A percentile compares a stretch with the other conserved stretches of the same genome.
Evolutionary conservation across 202 grass and related monocot genomes (phyloP).

Genomic region (Carex sylvatica): DNA sequence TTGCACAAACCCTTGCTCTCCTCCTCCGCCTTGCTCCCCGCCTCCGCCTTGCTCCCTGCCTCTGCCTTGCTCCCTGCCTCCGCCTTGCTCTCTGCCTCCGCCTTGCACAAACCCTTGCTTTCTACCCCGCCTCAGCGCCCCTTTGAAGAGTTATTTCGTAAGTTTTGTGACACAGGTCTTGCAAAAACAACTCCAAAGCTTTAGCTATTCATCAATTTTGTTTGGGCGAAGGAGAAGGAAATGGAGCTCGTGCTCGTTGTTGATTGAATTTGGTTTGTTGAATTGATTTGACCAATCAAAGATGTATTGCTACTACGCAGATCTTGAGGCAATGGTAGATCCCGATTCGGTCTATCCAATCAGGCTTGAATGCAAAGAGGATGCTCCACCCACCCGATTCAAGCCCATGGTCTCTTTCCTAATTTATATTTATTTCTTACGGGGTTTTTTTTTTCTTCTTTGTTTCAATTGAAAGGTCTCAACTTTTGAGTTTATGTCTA

Average conservation of each 20-base stretch:
- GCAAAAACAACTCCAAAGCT: no score
- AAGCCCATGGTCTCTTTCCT: constrained; percentile 55
- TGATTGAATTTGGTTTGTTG: constrained; percentile 7
- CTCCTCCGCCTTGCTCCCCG: no score
- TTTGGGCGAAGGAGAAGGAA: background rate
- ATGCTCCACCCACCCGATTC: constrained; percentile 70
- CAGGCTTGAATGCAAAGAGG: constrained; percentile 58
- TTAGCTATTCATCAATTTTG: background rate
- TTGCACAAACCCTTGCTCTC: no score
- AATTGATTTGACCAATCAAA: background rate
- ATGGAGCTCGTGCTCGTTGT: background rate
- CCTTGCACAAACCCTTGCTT: no score
- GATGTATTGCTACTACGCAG: constrained; percentile 63
- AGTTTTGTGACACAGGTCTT: no score
- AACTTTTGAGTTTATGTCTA: background rate
- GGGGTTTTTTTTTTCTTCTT: no score
- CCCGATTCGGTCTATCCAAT: constrained; percentile 75
- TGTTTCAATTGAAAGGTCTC: background rate
- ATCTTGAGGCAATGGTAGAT: constrained; percentile 69
- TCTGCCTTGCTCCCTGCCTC: no score
- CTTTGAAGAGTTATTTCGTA: no score
- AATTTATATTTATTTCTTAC: background rate
- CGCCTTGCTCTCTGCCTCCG: no score
- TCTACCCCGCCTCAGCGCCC: no score
- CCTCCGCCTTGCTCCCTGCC: no score